phyloP scores from a whole-genome alignment of 2,329 filamentous ascomycete species.

The Lachnum nothofagi region DNA sequence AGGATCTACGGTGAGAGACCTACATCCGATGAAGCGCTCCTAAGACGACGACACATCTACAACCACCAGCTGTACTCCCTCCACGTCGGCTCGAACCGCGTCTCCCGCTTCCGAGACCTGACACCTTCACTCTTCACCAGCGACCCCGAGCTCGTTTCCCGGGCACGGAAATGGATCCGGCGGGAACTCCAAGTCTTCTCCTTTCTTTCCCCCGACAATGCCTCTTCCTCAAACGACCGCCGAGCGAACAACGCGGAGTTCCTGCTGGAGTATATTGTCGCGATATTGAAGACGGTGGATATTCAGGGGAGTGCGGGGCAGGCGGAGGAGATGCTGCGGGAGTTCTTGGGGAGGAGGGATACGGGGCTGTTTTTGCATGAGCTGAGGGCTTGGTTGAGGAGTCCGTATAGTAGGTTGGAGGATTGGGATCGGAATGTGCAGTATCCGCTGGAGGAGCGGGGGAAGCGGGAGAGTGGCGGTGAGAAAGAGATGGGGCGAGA shows the following conservation, averaged over 20 bases:
- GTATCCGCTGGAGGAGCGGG: constrained; percentile 20
- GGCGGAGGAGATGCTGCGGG: constrained; percentile 71
- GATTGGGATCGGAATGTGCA: constrained; percentile 63
- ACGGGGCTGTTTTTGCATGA: constrained; percentile 79
- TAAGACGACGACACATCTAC: constrained; percentile 68
- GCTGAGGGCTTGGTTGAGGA: constrained; percentile 73
- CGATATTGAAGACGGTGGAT: constrained; percentile 77
- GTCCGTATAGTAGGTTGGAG: constrained; percentile 65
- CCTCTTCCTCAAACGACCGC: constrained; percentile 30
- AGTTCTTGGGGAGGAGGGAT: constrained; percentile 71
- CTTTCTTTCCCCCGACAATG: constrained; percentile 50
- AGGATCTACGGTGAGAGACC: constrained; percentile 12
- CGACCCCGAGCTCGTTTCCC: constrained; percentile 64
- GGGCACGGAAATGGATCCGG: constrained; percentile 75
- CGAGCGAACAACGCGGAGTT: constrained; percentile 72
- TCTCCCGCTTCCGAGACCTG: constrained; percentile 71
- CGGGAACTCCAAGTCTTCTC: constrained; percentile 79
- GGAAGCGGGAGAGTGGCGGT: neutral
- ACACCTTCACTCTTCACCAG: constrained; percentile 60
- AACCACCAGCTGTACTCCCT: constrained; percentile 66
- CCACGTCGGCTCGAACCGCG: constrained; percentile 74
- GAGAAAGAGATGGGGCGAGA: constrained; percentile 1
- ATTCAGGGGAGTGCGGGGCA: constrained; percentile 72
- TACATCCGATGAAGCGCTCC: constrained; percentile 28
- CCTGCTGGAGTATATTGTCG: constrained; percentile 77